phyloP scores from a whole-genome alignment of 257 asterid genomes.

The Apocynum venetum region DNA sequence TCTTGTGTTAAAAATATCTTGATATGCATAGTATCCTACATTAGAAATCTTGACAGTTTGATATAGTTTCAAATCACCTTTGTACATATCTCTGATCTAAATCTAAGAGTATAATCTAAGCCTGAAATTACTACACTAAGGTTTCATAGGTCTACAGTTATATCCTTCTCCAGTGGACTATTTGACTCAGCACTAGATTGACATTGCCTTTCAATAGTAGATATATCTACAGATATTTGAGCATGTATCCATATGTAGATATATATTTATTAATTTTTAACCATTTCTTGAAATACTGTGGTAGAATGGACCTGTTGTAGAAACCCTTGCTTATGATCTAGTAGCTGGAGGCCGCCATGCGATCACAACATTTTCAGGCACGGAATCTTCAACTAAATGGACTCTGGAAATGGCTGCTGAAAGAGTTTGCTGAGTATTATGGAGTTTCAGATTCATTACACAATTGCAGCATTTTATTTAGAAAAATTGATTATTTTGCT shows the following conservation, averaged over 20 bases:
- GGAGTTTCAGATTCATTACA: slow-evolving; percentile 74
- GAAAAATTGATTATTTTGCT: slow-evolving; percentile 4
- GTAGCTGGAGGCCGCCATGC: slow-evolving; percentile 94
- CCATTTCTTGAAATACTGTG: slow-evolving; percentile 16
- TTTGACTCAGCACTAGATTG: not conserved
- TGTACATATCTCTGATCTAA: no score
- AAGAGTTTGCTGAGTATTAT: slow-evolving; percentile 77
- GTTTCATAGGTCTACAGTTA: not conserved
- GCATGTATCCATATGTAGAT: not conserved
- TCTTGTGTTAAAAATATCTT: no score
- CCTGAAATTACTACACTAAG: no score
- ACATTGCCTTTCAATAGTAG: not conserved
- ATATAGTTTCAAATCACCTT: no score
- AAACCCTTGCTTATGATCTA: slow-evolving; percentile 88
- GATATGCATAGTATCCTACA: no score
- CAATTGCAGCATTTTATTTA: slow-evolving; percentile 10
- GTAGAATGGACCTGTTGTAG: slow-evolving; percentile 90
- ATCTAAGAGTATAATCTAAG: no score
- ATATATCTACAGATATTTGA: not conserved
- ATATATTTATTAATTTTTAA: not conserved
- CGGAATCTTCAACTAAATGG: slow-evolving; percentile 63
- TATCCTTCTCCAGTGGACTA: not conserved
- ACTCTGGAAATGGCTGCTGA: slow-evolving; percentile 89
- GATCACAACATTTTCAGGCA: slow-evolving; percentile 73
- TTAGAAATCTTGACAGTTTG: no score